Conservation (phyloP, 164 flowering plant species). For the Nelumbo lutea region DNA sequence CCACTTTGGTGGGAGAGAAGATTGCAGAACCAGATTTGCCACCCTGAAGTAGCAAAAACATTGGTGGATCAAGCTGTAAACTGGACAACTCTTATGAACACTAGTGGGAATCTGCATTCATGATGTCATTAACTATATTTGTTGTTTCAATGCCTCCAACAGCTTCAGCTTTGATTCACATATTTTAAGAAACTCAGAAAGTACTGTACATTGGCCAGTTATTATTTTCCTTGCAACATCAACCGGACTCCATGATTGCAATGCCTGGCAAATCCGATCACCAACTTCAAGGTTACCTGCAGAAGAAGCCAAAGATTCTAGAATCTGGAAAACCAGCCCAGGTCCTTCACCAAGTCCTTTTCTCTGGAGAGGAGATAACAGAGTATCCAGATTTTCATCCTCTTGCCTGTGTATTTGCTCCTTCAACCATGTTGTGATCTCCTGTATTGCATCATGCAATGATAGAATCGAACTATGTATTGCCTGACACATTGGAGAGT, state of each 20-base stretch:
- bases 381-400: conserved; percentile 38
- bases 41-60: neutral
- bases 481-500: conserved; percentile 29
- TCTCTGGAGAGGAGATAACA: conserved; percentile 33
- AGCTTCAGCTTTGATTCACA: conserved; percentile 52
- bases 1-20: neutral
- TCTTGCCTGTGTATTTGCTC: conserved; percentile 37
- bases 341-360: conserved; percentile 45
- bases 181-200: conserved; percentile 44
- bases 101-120: neutral
- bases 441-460: conserved; percentile 34
- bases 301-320: conserved; percentile 31
- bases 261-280: conserved; percentile 33
- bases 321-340: conserved; percentile 41
- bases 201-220: conserved; percentile 28
- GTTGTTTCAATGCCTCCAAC: conserved; percentile 42
- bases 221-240: conserved; percentile 53
- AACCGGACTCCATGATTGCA: conserved; percentile 48
- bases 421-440: conserved; percentile 45
- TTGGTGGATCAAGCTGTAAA: neutral
- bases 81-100: neutral
- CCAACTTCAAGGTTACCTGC: conserved; percentile 41
- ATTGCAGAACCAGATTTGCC: neutral
- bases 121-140: conserved; percentile 11
- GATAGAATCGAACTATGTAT: conserved; percentile 41